Evolutionary conservation across 1,139 yeast genomes (phyloP).

Genomic region (Taphrina sp.): DNA sequence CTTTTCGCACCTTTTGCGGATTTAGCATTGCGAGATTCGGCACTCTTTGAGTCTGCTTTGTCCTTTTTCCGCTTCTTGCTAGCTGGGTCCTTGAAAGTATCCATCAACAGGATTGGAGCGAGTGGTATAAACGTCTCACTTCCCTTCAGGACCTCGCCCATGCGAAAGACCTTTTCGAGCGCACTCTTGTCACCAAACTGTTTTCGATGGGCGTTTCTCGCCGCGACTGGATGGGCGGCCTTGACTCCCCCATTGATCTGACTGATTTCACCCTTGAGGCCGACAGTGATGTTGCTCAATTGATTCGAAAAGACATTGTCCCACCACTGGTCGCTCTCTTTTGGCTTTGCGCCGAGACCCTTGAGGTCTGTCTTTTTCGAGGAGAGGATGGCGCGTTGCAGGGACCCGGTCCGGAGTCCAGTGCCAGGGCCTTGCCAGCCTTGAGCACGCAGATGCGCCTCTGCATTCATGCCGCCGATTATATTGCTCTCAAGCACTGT

Average conservation of each 20-base stretch:
- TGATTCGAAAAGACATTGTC: constrained; percentile 25
- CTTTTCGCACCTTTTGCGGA: not conserved
- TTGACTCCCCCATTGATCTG: constrained; percentile 26
- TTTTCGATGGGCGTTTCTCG: constrained; percentile 20
- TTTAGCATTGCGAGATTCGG: not conserved
- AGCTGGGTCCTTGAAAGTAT: not conserved
- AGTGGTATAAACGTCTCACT: constrained; percentile 16
- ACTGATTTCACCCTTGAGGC: constrained; percentile 4
- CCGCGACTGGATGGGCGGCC: constrained; percentile 31
- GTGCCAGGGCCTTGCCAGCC: constrained; percentile 35
- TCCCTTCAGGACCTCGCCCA: constrained; percentile 24
- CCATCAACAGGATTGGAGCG: not conserved
- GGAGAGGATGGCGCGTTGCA: constrained; percentile 32
- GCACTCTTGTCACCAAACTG: constrained; percentile 25
- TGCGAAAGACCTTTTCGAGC: constrained; percentile 21
- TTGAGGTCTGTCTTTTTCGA: constrained; percentile 32
- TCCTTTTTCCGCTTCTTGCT: not conserved
- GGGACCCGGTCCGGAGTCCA: constrained; percentile 33
- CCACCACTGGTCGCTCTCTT: constrained; percentile 32
- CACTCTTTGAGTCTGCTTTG: not conserved
- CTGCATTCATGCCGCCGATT: constrained; percentile 27
- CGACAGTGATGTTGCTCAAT: constrained; percentile 28
- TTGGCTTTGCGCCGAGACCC: constrained; percentile 28
- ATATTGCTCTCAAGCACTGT: too few relatives aligned
- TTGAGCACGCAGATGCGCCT: constrained; percentile 26